A percentile compares a stretch with the other conserved stretches of the same genome.
phyloP scores from a whole-genome alignment of 352 stramenopile genomes.

The Phytophthora agathidicida region DNA sequence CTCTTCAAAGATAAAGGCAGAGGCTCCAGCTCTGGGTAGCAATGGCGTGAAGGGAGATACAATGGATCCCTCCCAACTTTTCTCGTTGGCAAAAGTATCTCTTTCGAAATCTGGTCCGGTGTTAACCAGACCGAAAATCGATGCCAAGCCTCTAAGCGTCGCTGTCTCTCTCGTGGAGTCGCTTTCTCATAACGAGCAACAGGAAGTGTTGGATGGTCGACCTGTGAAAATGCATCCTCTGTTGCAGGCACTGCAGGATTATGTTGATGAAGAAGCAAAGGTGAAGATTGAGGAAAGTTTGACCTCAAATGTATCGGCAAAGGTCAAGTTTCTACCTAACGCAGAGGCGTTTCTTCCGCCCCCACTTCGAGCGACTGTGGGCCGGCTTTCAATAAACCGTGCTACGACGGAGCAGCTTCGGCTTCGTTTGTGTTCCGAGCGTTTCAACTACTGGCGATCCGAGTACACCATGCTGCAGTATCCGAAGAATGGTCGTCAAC shows the following conservation, averaged over 20 bases:
- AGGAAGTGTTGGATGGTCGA: conserved; percentile 65
- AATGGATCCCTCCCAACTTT: conserved; percentile 24
- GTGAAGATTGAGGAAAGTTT: conserved; percentile 26
- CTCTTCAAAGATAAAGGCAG: neutral
- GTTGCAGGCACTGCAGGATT: conserved; percentile 69
- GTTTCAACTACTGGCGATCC: conserved; percentile 53
- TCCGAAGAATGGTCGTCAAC: conserved; percentile 36
- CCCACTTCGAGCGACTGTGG: conserved; percentile 6
- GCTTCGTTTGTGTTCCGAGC: conserved; percentile 41
- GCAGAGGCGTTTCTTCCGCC: conserved; percentile 43
- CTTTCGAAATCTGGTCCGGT: conserved; percentile 23
- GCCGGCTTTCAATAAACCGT: conserved; percentile 42
- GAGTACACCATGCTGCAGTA: conserved; percentile 49
- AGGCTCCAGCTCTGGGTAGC: conserved; percentile 1
- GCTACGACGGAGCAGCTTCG: conserved; percentile 44
- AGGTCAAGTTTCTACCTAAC: conserved; percentile 43
- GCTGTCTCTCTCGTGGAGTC: conserved; percentile 75
- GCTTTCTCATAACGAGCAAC: conserved; percentile 72
- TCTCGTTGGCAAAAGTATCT: conserved; percentile 34
- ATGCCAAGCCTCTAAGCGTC: conserved; percentile 59
- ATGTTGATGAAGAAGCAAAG: conserved; percentile 59
- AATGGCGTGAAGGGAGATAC: conserved; percentile 21
- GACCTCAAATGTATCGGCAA: conserved; percentile 22
- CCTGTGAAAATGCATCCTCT: conserved; percentile 70
- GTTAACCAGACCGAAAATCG: conserved; percentile 24